Conservation (phyloP, 2,329 filamentous ascomycete genomes). For the Nothophoma quercina region DNA sequence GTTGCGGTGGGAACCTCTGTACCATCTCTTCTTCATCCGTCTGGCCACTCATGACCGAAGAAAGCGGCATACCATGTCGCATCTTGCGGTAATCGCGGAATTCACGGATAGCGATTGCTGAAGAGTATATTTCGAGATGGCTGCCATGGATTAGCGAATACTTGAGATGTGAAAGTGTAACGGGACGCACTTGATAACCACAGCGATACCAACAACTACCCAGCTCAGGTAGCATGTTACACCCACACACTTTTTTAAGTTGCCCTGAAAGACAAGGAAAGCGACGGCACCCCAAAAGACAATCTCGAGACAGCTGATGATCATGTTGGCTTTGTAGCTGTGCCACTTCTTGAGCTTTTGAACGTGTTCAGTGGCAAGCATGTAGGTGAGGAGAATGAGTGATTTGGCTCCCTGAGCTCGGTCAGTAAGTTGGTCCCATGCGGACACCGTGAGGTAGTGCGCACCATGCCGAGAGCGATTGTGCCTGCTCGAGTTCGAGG, state of each 20-base stretch:
- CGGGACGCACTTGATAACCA: slow-evolving; percentile 21
- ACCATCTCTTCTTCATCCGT: slow-evolving; percentile 25
- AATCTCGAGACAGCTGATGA: slow-evolving; percentile 53
- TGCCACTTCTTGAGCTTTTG: slow-evolving; percentile 45
- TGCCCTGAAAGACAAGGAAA: slow-evolving; percentile 35
- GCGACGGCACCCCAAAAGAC: slow-evolving; percentile 54
- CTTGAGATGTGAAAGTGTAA: not conserved
- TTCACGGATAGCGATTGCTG: slow-evolving; percentile 19
- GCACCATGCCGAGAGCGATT: slow-evolving; percentile 34
- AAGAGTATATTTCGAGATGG: slow-evolving; percentile 10
- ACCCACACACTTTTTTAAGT: slow-evolving; percentile 25
- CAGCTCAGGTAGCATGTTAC: slow-evolving; percentile 29
- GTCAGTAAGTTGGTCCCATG: not conserved
- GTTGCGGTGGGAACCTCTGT: not conserved
- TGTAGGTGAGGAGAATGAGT: slow-evolving; percentile 52
- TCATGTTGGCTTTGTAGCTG: slow-evolving; percentile 52
- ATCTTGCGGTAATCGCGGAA: slow-evolving; percentile 16
- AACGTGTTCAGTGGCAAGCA: slow-evolving; percentile 51
- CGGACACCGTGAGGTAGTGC: not conserved
- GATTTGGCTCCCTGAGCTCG: slow-evolving; percentile 48
- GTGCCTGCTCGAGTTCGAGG: slow-evolving; percentile 29
- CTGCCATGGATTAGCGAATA: not conserved
- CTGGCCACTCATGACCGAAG: slow-evolving; percentile 40
- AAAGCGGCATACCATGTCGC: slow-evolving; percentile 18
- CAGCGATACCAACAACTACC: slow-evolving; percentile 26